These are phyloP conservation scores for Podaxis sp. DNA, from an alignment of 768 basidiomycete genomes.

Conservation along the genomic window DNA sequence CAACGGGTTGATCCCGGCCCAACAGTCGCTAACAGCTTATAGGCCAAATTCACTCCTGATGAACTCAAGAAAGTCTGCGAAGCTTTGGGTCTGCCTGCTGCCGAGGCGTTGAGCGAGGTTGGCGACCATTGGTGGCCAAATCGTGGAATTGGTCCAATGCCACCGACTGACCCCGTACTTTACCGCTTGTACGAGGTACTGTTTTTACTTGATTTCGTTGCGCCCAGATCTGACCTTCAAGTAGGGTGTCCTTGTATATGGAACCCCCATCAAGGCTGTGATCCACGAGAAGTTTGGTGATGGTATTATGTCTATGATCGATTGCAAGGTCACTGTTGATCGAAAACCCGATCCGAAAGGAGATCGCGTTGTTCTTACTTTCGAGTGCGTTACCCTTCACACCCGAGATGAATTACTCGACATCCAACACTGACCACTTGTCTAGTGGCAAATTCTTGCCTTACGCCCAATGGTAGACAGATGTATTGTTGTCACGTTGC, in stretches of 20 bases:
- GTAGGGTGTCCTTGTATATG: constrained; percentile 74
- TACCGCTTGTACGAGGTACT: constrained; percentile 81
- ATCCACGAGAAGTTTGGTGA: constrained; percentile 90
- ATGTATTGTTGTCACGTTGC: neutral
- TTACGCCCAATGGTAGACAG: constrained; percentile 63
- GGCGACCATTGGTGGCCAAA: constrained; percentile 76
- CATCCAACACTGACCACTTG: neutral
- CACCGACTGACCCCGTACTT: constrained; percentile 77
- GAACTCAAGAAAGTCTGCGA: constrained; percentile 56
- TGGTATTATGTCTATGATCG: constrained; percentile 89
- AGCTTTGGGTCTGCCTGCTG: constrained; percentile 47
- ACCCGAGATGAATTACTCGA: neutral
- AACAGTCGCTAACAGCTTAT: neutral
- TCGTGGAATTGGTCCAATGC: constrained; percentile 66
- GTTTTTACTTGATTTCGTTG: constrained; percentile 18
- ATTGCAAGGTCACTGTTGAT: constrained; percentile 68
- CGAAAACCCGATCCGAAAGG: constrained; percentile 77
- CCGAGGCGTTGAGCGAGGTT: constrained; percentile 41
- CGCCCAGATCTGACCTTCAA: neutral
- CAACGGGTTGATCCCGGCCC: neutral
- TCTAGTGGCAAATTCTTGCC: constrained; percentile 76
- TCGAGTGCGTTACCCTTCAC: constrained; percentile 56
- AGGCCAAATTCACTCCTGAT: constrained; percentile 69
- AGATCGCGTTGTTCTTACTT: constrained; percentile 75
- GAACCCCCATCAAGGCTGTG: constrained; percentile 77